A percentile compares a stretch with the other conserved stretches of the same genome.
phyloP scores from a whole-genome alignment of 1,284 basidiomycete genomes.

The Ustilago xerochloae region DNA sequence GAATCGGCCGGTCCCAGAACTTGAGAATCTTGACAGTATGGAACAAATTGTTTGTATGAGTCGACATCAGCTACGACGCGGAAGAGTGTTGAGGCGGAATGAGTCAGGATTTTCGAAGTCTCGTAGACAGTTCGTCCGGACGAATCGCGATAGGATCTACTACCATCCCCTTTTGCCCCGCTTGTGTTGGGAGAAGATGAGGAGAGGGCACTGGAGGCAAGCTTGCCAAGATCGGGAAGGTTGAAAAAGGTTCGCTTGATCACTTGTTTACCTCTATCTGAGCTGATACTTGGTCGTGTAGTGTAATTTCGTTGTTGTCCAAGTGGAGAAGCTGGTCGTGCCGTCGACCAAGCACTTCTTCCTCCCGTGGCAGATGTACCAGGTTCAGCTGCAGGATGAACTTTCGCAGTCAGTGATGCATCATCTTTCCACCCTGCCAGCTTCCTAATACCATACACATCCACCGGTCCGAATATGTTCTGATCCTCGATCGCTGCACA shows the following conservation, averaged over 20 bases:
- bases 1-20: conserved; percentile 71
- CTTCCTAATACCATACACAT: conserved; percentile 46
- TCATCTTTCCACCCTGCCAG: conserved; percentile 59
- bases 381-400: conserved; percentile 11
- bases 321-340: conserved; percentile 6
- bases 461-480: conserved; percentile 44
- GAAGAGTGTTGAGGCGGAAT: conserved; percentile 77
- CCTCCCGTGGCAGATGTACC: no score
- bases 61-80: conserved; percentile 86
- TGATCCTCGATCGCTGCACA: conserved; percentile 71
- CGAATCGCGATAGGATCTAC: conserved; percentile 30
- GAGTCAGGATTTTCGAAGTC: conserved; percentile 23
- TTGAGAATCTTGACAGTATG: conserved; percentile 84
- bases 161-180: neutral
- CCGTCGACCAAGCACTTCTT: conserved; percentile 12
- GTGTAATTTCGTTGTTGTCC: conserved; percentile 21
- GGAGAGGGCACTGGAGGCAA: conserved; percentile 29
- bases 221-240: conserved; percentile 44
- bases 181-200: neutral
- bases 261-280: neutral
- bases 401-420: conserved; percentile 22
- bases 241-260: conserved; percentile 32
- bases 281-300: neutral
- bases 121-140: conserved; percentile 38
- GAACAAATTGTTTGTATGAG: conserved; percentile 86